These are phyloP conservation scores for Neurospora sp. DNA, from an alignment of 2,329 filamentous ascomycete genomes.

Conservation along the genomic window DNA sequence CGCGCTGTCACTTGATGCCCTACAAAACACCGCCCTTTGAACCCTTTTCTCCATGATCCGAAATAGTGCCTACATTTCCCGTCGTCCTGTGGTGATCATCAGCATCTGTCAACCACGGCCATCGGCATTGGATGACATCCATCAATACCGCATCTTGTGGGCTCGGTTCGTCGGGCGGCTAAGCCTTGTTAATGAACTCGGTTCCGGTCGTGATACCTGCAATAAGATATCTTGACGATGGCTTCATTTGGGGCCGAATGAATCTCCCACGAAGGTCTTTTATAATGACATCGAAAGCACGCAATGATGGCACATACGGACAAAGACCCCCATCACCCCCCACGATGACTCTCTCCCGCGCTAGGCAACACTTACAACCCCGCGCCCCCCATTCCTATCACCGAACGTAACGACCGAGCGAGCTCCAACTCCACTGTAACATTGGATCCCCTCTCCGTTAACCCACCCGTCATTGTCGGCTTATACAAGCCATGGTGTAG, in stretches of 20 bases:
- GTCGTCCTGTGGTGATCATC: neutral
- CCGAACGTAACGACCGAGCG: neutral
- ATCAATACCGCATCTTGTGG: neutral
- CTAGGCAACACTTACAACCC: neutral
- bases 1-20: neutral
- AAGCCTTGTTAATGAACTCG: neutral
- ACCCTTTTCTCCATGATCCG: neutral
- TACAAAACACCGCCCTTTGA: neutral
- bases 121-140: neutral
- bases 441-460: neutral
- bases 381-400: neutral
- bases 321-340: neutral
- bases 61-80: neutral
- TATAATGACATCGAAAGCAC: neutral
- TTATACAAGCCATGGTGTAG: neutral
- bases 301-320: neutral
- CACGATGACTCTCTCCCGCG: neutral
- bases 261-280: neutral
- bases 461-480: neutral
- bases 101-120: neutral
- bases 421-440: neutral
- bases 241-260: neutral
- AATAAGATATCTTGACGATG: neutral
- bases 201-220: neutral
- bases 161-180: neutral